Base-by-base conservation (phyloP, 2,329 filamentous ascomycete genomes). In the Penicillium italicum region DNA sequence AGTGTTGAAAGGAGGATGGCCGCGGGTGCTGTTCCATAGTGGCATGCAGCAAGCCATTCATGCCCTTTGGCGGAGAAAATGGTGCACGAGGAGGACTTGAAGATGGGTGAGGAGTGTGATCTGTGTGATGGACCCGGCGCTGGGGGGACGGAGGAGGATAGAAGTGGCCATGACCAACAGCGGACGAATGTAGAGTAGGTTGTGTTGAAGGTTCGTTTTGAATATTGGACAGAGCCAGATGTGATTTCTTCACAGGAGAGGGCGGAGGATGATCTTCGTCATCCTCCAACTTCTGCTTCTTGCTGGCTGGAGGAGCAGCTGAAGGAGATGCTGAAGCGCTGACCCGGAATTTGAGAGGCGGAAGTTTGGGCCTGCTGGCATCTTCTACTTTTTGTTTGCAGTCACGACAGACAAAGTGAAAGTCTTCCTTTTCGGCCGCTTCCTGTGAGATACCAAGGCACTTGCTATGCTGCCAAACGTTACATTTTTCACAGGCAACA, bases 391-490 rank as follows among this genome's bases (percentile, higher is more conserved):
- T 86, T 16, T 82, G 85, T 64, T 84, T 85, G 77, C 94, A 99
- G 45, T 87, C 85, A 33, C 78, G 78, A 76, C 93, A 97, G 61
- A 96, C 74, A 68, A 96, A 96, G 58, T 90, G 86, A 67, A 97
- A 97, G 62, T 95, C 89, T 1, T 90, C 85, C 44, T 86, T 81
- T 61, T 96, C 93, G 0, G 91, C 92, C 59, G 92, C 88, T 57
- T 82, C 77, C 65, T 95, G 84, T 43, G 83, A 82, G 60, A 97
- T 89, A 38, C 87, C 88, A 57, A 96, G 83, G 69, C 94, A 99
- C 66, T 89, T 90, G 79, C 91, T 96, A 70, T 99, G 94, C 71
- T 97, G 93, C 94, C 94, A 99, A 45, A 96, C 87, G 69, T 88
- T 95, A 78, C 94, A 99, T 63, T 82, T 86, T 69, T 99, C 94